A percentile compares a stretch with the other conserved stretches of the same genome.
phyloP scores from a whole-genome alignment of 257 asterid species.

The Sherardia arvensis region DNA sequence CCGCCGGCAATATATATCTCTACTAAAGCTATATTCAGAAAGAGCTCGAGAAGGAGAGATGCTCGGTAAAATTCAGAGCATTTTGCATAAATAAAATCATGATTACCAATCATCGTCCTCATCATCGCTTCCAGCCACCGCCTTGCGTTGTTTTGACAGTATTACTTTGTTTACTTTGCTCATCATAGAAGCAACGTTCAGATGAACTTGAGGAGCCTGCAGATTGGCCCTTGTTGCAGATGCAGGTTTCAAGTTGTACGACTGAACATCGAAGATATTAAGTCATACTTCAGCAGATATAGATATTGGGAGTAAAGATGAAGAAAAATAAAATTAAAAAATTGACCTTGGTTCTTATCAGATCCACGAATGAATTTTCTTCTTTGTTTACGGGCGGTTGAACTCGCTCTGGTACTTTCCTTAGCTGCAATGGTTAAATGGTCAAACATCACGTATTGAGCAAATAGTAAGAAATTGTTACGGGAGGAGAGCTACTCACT shows the following conservation, averaged over 20 bases:
- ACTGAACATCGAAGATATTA: constrained; percentile 33
- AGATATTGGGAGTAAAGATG: not conserved
- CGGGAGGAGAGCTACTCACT: constrained; percentile 31
- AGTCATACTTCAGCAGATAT: constrained; percentile 7
- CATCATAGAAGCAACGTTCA: constrained; percentile 74
- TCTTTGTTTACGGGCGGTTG: constrained; percentile 41
- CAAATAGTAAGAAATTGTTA: constrained; percentile 2
- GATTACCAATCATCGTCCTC: constrained; percentile 90
- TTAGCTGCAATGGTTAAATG: constrained; percentile 51
- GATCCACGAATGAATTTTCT: constrained; percentile 70
- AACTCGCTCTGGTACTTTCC: constrained; percentile 59
- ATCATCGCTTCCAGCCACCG: constrained; percentile 83
- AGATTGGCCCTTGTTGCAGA: constrained; percentile 49
- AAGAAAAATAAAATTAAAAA: no score
- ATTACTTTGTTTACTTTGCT: constrained; percentile 56
- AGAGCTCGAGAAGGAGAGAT: not conserved
- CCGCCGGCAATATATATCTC: constrained; percentile 2
- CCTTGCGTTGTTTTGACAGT: constrained; percentile 72
- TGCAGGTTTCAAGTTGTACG: constrained; percentile 83
- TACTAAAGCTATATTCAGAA: not conserved
- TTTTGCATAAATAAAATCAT: constrained; percentile 18
- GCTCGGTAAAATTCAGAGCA: not conserved
- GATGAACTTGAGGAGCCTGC: constrained; percentile 68
- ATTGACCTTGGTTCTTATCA: constrained; percentile 76
- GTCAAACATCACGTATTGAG: constrained; percentile 15